Evolutionary conservation across 306 rosid genomes (phyloP), one percentile per base, ranked within the genome.

Genomic region (Cucumis hystrix): DNA sequence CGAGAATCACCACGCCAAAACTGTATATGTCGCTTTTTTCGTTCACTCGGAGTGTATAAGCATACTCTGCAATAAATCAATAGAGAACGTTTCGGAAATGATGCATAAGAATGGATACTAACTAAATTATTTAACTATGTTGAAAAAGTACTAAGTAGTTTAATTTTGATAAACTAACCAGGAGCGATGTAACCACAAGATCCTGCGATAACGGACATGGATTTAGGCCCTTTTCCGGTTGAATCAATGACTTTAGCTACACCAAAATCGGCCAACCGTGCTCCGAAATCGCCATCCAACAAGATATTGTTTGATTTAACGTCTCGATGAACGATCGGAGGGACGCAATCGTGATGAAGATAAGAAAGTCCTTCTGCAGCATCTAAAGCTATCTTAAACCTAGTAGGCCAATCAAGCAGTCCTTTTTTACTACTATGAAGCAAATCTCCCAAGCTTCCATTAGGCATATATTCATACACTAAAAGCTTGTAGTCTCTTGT

Each of bases 181-280:
- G 98, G 99, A 37, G 99, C 98, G 7, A 96, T 96, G 39, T 96
- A 96, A 73, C 99, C 99, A 5, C 91, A 96, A 61, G 98, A 92
- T 79, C 99, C 99, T 0, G 92, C 97, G 57, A 96, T 95, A 79
- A 80, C 86, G 6, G 99, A 89, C 80, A 96, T 93, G 15, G 98
- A 90, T 52, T 73, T 73, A 17, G 77, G 77, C 5, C 77, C 77
- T 85, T 88, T 96, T 23, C 89, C 87, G 87, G 90, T 91, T 2
- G 85, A 93, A 71, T 86, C 80, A 90, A 96, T 89, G 89, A 85
- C 91, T 78, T 85, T 91, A 0, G 98, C 99, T 86, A 92, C 84
- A 65, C 98, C 98, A n/a, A 92, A 96, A 84, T 96, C 99, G 6
- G 96, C 97, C 41, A 92, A 85, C 82, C 93, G 84, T 6, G 96